Evolutionary conservation across 2,329 filamentous ascomycete genomes (phyloP).

Genomic region (Tolypocladium pustulatum): DNA sequence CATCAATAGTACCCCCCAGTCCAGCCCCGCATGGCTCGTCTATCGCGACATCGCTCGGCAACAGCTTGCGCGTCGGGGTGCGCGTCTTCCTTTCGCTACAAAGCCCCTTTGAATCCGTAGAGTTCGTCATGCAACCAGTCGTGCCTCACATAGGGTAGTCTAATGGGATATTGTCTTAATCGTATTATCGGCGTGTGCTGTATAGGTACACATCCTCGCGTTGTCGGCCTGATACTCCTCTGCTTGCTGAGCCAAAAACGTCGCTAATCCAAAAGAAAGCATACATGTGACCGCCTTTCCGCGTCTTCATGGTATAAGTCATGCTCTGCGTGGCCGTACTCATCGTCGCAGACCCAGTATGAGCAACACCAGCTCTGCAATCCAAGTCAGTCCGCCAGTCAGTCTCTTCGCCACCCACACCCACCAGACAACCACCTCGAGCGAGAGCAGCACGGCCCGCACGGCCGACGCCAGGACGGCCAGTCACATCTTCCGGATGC

Average conservation of each 20-base stretch:
- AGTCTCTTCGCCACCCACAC: conserved; percentile 15
- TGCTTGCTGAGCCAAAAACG: not conserved
- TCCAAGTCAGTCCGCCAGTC: conserved; percentile 15
- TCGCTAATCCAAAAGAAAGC: not conserved
- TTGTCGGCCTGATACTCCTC: not conserved
- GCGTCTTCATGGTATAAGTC: not conserved
- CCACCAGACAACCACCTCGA: conserved; percentile 20
- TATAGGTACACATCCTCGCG: not conserved
- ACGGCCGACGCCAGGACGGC: conserved; percentile 13
- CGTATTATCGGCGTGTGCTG: not conserved
- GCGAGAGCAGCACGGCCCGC: conserved; percentile 14
- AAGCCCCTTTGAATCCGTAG: not conserved
- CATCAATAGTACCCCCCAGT: too few species aligned
- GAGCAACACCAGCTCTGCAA: conserved; percentile 15
- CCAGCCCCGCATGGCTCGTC: not conserved
- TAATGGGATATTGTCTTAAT: not conserved
- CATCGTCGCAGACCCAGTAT: conserved; percentile 8
- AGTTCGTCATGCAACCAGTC: not conserved
- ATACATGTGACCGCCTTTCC: not conserved
- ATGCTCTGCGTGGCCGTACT: not conserved
- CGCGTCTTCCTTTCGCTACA: not conserved
- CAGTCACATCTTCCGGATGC: conserved; percentile 54
- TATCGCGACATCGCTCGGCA: not conserved
- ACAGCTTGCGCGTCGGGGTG: not conserved
- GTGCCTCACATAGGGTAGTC: too few species aligned